Evolutionary conservation across 176 grass and related monocot species (phyloP).

Genomic region (Musa troglodytarum): DNA sequence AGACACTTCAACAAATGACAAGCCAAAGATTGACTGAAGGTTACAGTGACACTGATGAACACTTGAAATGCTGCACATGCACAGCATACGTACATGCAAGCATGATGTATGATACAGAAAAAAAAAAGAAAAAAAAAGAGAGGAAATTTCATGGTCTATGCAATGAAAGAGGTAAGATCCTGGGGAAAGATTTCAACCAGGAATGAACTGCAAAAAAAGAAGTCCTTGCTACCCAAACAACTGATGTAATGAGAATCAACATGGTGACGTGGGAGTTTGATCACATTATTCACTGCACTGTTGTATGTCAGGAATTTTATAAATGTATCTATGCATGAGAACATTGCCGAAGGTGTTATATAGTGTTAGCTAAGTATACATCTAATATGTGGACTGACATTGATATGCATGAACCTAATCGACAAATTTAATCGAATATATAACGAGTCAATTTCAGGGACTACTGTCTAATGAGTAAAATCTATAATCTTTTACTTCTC

Average conservation of each 20-base stretch:
- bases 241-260: too few relatives aligned
- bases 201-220: background rate
- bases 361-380: too few relatives aligned
- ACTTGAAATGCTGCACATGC: background rate
- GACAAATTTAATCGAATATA: background rate
- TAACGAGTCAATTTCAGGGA: background rate
- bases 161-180: background rate
- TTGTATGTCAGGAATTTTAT: too few relatives aligned
- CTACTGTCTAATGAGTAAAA: background rate
- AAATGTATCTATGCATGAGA: too few relatives aligned
- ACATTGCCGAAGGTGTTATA: too few relatives aligned
- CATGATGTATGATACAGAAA: background rate
- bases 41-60: background rate
- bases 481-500: background rate
- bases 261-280: too few relatives aligned
- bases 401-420: too few relatives aligned
- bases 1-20: background rate
- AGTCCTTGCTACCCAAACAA: background rate
- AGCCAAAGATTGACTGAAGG: background rate
- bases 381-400: too few relatives aligned
- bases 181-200: background rate
- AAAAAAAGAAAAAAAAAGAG: background rate
- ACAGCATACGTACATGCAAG: too few relatives aligned
- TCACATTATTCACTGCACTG: too few relatives aligned
- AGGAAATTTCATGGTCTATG: too few relatives aligned